Base-by-base conservation (phyloP, 441 rosid genomes). In the Flueggea neowawraea region DNA sequence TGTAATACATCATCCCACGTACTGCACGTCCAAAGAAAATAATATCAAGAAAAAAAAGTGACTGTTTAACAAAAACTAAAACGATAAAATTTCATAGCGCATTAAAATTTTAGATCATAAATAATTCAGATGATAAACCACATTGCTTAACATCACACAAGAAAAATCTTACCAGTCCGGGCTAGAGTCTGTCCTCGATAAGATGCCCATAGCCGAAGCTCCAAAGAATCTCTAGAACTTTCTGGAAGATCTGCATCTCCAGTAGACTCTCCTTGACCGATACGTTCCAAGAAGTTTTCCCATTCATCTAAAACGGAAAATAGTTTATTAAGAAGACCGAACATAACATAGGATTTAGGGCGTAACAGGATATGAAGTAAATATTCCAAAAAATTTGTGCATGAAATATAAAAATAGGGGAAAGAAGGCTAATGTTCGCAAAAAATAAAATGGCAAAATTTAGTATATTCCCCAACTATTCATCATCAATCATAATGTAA, bases 1-100 rank as follows among this genome's bases (percentile, higher is more conserved):
- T 85, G 66, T 94, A 94, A 68, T 94, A 94, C 99, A 94, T 94
- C 99, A 94, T 94, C 65, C 99, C 97, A 65, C 99, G 96, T 61
- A 94, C 99, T 94, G 89, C 74, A 72, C 62, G 66, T 60, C 73
- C 69, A 74, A 11, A 31, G 52, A 39, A 73, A 61, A 65, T 41
- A 61, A 56, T 55, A 44, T 12, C 50, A 47, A 43, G 45, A 43
- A 43, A 6, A 47, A 47, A 12, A 47, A 47, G 50, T 9, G 50
- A 47, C 50, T 47, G 50, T 14, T 47, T 47, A 50, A 59, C 69
- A 51, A 69, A 62, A 16, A 65, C 31, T 12, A 16, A 57, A 6
- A 58, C 6, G 0, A 16, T 10, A 41, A 28, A n/a, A 58, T 12
- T 15, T 39, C 28, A 22, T 22, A 22, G 28, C 1, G 28, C 6